Evolutionary conservation across 441 rosid genomes (phyloP), one percentile per base, ranked within the genome.

Genomic region (Eruca vesicaria): DNA sequence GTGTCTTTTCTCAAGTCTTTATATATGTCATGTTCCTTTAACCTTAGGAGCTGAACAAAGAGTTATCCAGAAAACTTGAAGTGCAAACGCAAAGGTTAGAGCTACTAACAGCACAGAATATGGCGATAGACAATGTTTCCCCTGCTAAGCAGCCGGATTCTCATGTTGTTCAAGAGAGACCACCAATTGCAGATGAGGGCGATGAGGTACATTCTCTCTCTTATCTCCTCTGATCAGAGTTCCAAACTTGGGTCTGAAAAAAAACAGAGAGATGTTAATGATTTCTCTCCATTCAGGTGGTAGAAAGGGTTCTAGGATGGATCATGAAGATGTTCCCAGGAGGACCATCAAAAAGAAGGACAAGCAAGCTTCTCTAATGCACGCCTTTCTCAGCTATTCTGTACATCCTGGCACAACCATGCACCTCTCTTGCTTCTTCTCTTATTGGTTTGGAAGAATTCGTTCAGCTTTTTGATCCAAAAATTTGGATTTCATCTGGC

Each of bases 221-320:
- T 81, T 73, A 50, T 61, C 72, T 50, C 15, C 26, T 60, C 43
- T 58, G 33, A 28, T 57, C 20, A 59, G 63, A 19, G n/a, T 72
- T 63, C 11, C 10, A 16, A 72, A 64, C 43, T 32, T 45, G 10
- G 16, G 16, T 53, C 50, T 53, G 56, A 16, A 6, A 8, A 50
- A 45, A 45, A 45, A 45, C n/a, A 16, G 20, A 50, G 11, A 50
- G 16, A 14, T 12, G n/a, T 16, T 45, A 69, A 61, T 58, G 19
- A 69, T 43, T 8, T 35, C 3, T 69, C 66, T 50, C 0, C n/a
- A 16, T 32, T 52, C 61, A 96, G 99, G 99, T 96, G 64, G 99
- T 96, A 66, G 99, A 96, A 82, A 91, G 98, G 82, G 98, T 96
- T 48, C 83, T 96, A 78, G 99, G 97, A 56, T 96, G 98, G 99